phyloP scores from a whole-genome alignment of 2,329 filamentous ascomycete species.

The Geosmithia flava region DNA sequence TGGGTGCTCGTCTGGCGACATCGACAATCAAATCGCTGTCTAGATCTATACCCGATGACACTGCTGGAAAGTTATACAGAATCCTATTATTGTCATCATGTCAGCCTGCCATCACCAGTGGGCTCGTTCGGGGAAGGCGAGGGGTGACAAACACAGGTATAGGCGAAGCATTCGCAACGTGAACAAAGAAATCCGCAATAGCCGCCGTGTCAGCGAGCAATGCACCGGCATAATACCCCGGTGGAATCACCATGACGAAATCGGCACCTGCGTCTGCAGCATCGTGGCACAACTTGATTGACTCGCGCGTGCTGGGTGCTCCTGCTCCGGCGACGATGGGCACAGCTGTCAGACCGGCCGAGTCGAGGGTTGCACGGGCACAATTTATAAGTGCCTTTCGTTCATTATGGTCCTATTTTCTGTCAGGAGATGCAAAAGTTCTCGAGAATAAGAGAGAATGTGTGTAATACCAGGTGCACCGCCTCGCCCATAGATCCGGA shows the following conservation, averaged over 20 bases:
- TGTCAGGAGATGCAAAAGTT: not conserved
- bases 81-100: slow-evolving; percentile 20
- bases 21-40: slow-evolving; percentile 49
- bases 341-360: not conserved
- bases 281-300: not conserved
- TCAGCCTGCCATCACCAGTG: too few relatives aligned
- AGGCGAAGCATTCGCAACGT: not conserved
- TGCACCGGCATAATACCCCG: not conserved
- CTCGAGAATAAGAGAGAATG: too few relatives aligned
- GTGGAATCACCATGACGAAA: not conserved
- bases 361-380: not conserved
- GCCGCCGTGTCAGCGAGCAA: not conserved
- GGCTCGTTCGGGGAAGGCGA: too few relatives aligned
- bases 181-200: not conserved
- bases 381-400: not conserved
- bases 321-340: not conserved
- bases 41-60: slow-evolving; percentile 51
- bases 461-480: not conserved
- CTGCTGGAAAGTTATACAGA: slow-evolving; percentile 60
- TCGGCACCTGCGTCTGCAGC: not conserved
- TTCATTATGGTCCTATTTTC: not conserved
- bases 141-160: not conserved
- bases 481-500: not conserved
- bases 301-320: not conserved
- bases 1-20: slow-evolving; percentile 42